Evolutionary conservation across 331 rosid genomes (phyloP), one percentile per base, ranked within the genome.

Genomic region (Rosa hybrid): DNA sequence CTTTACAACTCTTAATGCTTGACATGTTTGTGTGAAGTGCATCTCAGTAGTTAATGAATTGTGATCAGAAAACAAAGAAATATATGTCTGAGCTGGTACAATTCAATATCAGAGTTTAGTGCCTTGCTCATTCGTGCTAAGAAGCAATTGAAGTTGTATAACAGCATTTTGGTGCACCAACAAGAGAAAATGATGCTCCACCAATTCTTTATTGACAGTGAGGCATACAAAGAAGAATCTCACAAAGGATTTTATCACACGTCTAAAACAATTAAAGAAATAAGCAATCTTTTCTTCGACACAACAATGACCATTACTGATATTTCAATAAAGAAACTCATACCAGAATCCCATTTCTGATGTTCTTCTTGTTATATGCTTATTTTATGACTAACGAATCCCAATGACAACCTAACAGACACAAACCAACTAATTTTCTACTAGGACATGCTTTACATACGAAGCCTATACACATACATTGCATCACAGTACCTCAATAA

Each of bases 131-230:
- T 78, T 75, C 42, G 16, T 53, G 49, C 71, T 60, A 75, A 85
- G 87, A 86, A 82, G 79, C 75, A 80, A 82, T 77, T 71, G 80
- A 77, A 42, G 64, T 82, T 80, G 72, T 85, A 54, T 51, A 73
- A 42, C 23, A 21, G 68, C 10, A 78, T 74, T 83, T 80, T 62
- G 87, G 87, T 90, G 88, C 78, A 88, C 87, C 92, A 71, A 78
- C 74, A 76, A 25, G n/a, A 13, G 74, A 83, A 83, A 80, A 53
- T 76, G 84, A 79, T 64, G 75, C 72, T 79, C 79, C 63, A 86
- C 82, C 88, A 71, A 18, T 79, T 59, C 41, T 78, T 71, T 75
- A 60, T 75, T 79, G 82, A 82, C 77, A 76, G 62, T 27, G 67
- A 78, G 34, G 53, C 53, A 63, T 84, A 80, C 81, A 83, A 81